Base-by-base conservation (phyloP, 148 eudicot species). In the Camellia lanceoleosa region DNA sequence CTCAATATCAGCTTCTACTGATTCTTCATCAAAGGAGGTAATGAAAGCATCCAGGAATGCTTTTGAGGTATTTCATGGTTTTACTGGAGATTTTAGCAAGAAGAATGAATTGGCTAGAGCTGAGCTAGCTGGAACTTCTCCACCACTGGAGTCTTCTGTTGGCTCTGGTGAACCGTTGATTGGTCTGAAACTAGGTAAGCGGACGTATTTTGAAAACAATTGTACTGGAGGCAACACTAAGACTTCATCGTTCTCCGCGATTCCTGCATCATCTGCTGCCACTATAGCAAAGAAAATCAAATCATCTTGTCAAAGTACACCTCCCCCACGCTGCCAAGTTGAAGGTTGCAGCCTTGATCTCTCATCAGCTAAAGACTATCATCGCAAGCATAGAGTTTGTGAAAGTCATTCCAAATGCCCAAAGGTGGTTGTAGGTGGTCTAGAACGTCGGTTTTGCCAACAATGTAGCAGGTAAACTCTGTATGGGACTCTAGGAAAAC, bases 381-480 rank as follows among this genome's bases (percentile, higher is more conserved):
- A 96, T 58, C 89, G 92, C 42, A 90, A 92, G 85, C 98, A 96
- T 81, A 80, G 90, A 86, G 95, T 96, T 73, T 96, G 99, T 84
- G 95, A 86, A 76, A 85, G 46, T 78, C 99, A 96, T 82, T 90
- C 99, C 67, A 96, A 93, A 78, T 82, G 89, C 80, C 90, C 93
- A 0, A 89, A 86, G 83, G 99, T 96, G 56, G 83, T 92, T 68
- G 89, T 96, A 11, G 86, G 80, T 64, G 99, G 99, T 54, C 71
- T 86, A 18, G 99, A 93, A 68, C 89, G 99, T 19, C 88, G 99
- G 81, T 96, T 96, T 86, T 96, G 99, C 85, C 99, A 96, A 76
- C 99, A 93, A 77, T 96, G 99, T 86, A 96, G 99, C 93, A 89
- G 99, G 99, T 92, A 83, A 87, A 80, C 80, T 54, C 76, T 82